phyloP scores from a whole-genome alignment of 371 early-diverging fungal species.

The Mortierella sp. region DNA sequence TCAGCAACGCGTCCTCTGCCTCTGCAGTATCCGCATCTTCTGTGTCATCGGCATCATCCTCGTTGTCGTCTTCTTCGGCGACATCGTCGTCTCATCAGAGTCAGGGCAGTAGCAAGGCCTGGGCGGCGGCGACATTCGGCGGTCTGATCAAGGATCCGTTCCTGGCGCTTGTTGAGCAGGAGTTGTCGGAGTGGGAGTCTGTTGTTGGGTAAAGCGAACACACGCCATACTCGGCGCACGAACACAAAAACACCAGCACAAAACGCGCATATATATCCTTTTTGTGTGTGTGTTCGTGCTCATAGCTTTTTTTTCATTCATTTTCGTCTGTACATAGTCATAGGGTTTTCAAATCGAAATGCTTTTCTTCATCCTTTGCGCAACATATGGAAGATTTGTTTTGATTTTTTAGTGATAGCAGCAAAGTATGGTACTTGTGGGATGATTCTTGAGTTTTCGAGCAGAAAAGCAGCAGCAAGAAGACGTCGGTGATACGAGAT shows the following conservation, averaged over 20 bases:
- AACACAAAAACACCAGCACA: background rate
- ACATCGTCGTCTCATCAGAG: background rate
- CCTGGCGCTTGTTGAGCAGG: conserved; percentile 50
- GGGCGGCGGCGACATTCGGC: conserved; percentile 25
- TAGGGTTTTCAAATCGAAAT: background rate
- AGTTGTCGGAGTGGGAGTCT: conserved; percentile 45
- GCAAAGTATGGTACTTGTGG: background rate
- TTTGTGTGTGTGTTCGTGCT: background rate
- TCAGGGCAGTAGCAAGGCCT: conserved; percentile 12
- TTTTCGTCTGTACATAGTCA: background rate
- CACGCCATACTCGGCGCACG: too few species aligned
- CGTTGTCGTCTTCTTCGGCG: background rate
- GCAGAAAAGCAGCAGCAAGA: background rate
- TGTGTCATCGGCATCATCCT: background rate
- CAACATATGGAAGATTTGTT: background rate
- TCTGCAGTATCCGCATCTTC: background rate
- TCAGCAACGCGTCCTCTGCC: conserved; percentile 12
- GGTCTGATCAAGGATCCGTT: conserved; percentile 43
- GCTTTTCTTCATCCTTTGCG: background rate
- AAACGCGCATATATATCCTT: background rate
- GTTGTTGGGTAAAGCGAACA: conserved; percentile 17
- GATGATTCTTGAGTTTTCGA: background rate
- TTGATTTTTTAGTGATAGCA: background rate
- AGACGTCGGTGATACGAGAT: conserved; percentile 7
- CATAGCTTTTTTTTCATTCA: background rate